Conservation (phyloP, 2,329 filamentous ascomycete genomes). For the Elsinoe ampelina region DNA sequence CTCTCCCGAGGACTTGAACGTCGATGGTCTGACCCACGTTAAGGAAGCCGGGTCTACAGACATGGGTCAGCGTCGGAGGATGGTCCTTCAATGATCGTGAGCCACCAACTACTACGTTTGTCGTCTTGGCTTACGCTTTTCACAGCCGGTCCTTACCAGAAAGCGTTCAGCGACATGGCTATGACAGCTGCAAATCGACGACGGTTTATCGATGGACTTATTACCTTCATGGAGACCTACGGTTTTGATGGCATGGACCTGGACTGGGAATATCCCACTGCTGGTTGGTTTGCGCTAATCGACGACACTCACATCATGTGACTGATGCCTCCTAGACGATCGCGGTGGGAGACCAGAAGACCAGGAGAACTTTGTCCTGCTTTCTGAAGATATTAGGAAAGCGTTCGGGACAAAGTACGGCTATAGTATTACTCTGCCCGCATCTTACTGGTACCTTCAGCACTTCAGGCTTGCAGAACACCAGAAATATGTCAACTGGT, state of each 20-base stretch:
- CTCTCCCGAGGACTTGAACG: not conserved
- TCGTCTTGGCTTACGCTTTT: not conserved
- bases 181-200: constrained; percentile 22
- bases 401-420: constrained; percentile 28
- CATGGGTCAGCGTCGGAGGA: constrained; percentile 34
- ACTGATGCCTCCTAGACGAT: not conserved
- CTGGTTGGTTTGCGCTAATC: constrained; percentile 17
- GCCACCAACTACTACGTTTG: not conserved
- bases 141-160: not conserved
- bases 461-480: constrained; percentile 16
- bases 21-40: constrained; percentile 16
- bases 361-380: constrained; percentile 16
- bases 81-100: constrained; percentile 32
- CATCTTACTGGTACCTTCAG: constrained; percentile 18
- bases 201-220: constrained; percentile 31
- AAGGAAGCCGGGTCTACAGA: constrained; percentile 25
- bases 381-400: constrained; percentile 16
- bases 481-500: constrained; percentile 15
- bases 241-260: constrained; percentile 40
- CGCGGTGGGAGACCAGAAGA: constrained; percentile 29
- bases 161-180: constrained; percentile 28
- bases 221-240: constrained; percentile 34
- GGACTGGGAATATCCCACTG: constrained; percentile 36
- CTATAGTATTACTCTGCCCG: constrained; percentile 30
- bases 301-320: not conserved